Conservation (phyloP, 495 filamentous ascomycete genomes). For the Aspergillus kassunensis region DNA sequence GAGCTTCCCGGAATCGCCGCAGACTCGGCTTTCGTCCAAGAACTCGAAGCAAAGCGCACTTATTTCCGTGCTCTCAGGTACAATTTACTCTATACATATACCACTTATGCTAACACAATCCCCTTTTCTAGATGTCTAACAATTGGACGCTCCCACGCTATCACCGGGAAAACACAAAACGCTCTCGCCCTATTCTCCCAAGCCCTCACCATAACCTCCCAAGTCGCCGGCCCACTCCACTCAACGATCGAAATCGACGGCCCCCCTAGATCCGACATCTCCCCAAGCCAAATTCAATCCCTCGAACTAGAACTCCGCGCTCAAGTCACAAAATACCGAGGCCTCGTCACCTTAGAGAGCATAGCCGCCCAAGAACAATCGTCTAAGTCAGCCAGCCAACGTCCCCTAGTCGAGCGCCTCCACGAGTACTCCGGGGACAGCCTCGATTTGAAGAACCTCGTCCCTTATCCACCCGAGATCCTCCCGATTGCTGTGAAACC, state of each 20-base stretch:
- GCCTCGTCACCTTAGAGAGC: constrained; percentile 74
- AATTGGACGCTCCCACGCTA: constrained; percentile 77
- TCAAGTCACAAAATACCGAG: constrained; percentile 71
- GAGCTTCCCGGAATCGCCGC: constrained; percentile 89
- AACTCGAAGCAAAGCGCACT: constrained; percentile 69
- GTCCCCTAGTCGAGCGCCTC: constrained; percentile 66
- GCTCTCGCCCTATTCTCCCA: constrained; percentile 79
- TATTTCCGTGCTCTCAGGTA: constrained; percentile 91
- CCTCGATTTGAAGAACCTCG: constrained; percentile 73
- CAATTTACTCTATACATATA: constrained; percentile 11
- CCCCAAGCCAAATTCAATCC: constrained; percentile 47
- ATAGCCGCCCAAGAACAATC: constrained; percentile 35
- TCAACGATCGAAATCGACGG: constrained; percentile 29
- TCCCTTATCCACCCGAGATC: constrained; percentile 79
- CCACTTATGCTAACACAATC: constrained; percentile 8
- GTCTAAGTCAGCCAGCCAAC: constrained; percentile 26
- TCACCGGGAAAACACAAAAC: constrained; percentile 68
- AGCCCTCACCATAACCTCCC: constrained; percentile 52
- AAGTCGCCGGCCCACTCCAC: constrained; percentile 33
- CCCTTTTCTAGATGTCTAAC: constrained; percentile 62
- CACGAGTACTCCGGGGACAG: constrained; percentile 64
- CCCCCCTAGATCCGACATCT: constrained; percentile 57
- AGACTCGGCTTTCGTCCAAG: constrained; percentile 68
- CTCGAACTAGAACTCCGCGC: constrained; percentile 59
- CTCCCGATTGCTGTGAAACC: constrained; percentile 89